Evolutionary conservation across 331 rosid genomes (phyloP).

Genomic region (Quercus tomentella): DNA sequence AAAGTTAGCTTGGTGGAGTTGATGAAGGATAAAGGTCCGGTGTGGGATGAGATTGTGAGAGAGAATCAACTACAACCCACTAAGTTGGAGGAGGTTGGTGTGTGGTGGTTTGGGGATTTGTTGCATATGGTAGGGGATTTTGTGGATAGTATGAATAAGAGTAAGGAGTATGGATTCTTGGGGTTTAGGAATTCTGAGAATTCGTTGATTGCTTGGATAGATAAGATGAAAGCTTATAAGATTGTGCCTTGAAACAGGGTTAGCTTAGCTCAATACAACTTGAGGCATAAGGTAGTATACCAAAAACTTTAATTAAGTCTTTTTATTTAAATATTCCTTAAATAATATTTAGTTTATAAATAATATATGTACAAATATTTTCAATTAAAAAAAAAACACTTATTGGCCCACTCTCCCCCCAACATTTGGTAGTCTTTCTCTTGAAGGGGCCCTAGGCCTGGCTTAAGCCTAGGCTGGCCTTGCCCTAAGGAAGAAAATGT

Average conservation of each 20-base stretch:
- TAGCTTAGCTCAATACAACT: no score
- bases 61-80: constrained; percentile 41
- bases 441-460: no score
- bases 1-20: constrained; percentile 27
- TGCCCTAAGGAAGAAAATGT: no score
- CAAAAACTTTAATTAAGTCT: no score
- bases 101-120: constrained; percentile 54
- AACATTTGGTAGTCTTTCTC: no score
- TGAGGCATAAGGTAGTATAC: no score
- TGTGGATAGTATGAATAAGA: constrained; percentile 64
- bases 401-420: no score
- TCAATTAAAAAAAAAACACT: no score
- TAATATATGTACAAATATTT: no score
- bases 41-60: constrained; percentile 61
- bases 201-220: constrained; percentile 50
- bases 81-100: constrained; percentile 45
- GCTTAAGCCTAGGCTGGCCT: no score
- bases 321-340: no score
- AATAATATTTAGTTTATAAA: no score
- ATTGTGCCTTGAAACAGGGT: constrained; percentile 4
- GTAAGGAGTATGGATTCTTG: constrained; percentile 66
- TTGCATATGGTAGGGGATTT: background rate
- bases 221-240: constrained; percentile 24
- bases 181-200: constrained; percentile 65
- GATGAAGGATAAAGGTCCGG: constrained; percentile 48